These are phyloP conservation scores for Aspergillus fumigatiaffinis DNA, from an alignment of 2,329 filamentous ascomycete genomes.

Conservation along the genomic window DNA sequence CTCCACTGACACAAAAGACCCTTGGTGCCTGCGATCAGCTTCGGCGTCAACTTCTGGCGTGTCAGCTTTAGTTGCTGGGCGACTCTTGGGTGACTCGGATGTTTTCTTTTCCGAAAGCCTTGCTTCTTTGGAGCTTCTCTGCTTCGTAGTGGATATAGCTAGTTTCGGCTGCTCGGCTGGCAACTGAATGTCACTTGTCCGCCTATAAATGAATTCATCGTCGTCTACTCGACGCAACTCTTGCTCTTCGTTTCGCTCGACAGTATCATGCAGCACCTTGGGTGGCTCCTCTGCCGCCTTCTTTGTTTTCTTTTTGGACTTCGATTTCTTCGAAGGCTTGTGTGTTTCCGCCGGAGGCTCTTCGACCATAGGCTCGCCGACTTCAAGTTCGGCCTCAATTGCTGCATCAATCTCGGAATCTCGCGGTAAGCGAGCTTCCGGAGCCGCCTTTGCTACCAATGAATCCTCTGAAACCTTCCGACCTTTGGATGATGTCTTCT, in stretches of 20 bases:
- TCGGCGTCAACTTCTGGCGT: slow-evolving; percentile 8
- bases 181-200: slow-evolving; percentile 1
- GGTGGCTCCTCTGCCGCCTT: slow-evolving; percentile 15
- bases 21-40: slow-evolving; percentile 17
- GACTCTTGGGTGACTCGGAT: background rate
- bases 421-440: slow-evolving; percentile 48
- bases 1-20: slow-evolving; percentile 29
- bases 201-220: background rate
- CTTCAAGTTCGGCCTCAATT: slow-evolving; percentile 62
- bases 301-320: slow-evolving; percentile 25
- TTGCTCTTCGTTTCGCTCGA: slow-evolving; percentile 8
- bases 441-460: slow-evolving; percentile 45
- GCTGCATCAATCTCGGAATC: slow-evolving; percentile 65
- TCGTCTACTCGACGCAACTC: background rate
- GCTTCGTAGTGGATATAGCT: slow-evolving; percentile 19
- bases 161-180: slow-evolving; percentile 14
- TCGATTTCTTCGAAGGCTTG: slow-evolving; percentile 25
- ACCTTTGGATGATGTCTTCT: slow-evolving; percentile 38
- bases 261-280: slow-evolving; percentile 7
- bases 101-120: slow-evolving; percentile 2
- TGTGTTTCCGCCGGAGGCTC: slow-evolving; percentile 30
- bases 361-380: slow-evolving; percentile 49
- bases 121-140: slow-evolving; percentile 15
- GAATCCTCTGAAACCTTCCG: slow-evolving; percentile 50
- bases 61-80: slow-evolving; percentile 3